Base-by-base conservation (phyloP, 2,329 filamentous ascomycete genomes). In the Apiospora saccharicola region DNA sequence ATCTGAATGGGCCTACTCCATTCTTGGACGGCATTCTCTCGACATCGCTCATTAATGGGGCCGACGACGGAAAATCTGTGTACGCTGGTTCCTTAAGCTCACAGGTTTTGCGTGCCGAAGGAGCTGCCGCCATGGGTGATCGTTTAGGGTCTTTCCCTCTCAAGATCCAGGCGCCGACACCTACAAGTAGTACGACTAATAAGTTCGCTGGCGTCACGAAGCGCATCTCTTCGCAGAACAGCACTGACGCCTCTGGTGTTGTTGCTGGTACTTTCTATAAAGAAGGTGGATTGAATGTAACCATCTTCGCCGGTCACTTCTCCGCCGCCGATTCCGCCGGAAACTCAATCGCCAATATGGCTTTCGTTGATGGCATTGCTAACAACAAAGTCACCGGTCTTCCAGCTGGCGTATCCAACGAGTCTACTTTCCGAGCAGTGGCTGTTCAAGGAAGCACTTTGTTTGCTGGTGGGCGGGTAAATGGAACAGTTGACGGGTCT, bases 271-370 rank as follows among this genome's bases (percentile, higher is more conserved):
- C 91, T 2, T 98, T 97, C 79, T 94, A 97, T 81, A 89, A 88
- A 51, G 86, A 88, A 22, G 89, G 90, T 74, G 86, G 85, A 72
- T 88, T 90, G 75, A 98, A 98, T 81, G 87, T 97, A 72, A 98
- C 96, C 0, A 89, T 98, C 51, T 86, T 98, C 41, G 96, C 92
- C 68, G 96, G 96, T 1, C 94, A 95, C 77, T 99, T 99, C 80
- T 89, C 89, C 10, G 91, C 94, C 0, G 90, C 86, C 43, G 89
- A 89, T 19, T 88, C 88, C 10, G 89, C 95, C 76, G 93, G 91
- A 30, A 90, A 92, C 4, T 86, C 87, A 6, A 87, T 98, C 73
- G 87, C 94, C 75, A 98, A 98, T 77, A 85, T 99, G 22, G 86
- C 93, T 49, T 89, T 99, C 75, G 90, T 98, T 74, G 93, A 98